Evolutionary conservation across 139 green algal genomes (phyloP).

Genomic region (Nannochloris sp.): DNA sequence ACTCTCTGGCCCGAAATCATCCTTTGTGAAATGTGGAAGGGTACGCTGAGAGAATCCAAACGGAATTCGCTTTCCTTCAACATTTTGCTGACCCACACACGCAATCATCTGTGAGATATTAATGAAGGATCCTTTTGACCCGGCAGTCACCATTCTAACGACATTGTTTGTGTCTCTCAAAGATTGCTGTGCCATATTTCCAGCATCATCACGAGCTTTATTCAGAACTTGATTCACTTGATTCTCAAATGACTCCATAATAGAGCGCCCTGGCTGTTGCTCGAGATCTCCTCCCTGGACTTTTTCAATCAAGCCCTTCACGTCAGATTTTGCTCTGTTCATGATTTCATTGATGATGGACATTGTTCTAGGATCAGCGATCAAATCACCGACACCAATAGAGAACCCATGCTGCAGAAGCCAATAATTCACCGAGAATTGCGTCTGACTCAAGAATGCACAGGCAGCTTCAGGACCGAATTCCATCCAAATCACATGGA

Average conservation of each 20-base stretch:
- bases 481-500: constrained; percentile 95
- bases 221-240: constrained; percentile 86
- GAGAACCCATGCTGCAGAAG: constrained; percentile 89
- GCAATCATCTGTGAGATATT: constrained; percentile 99
- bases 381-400: constrained; percentile 96
- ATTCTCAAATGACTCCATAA: constrained; percentile 94
- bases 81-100: constrained; percentile 99
- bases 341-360: constrained; percentile 88
- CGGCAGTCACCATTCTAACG: constrained; percentile 93
- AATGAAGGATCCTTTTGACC: constrained; percentile 96
- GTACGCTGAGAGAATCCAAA: constrained; percentile 90
- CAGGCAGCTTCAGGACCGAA: constrained; percentile 78
- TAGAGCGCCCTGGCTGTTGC: constrained; percentile 77
- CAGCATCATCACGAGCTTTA: constrained; percentile 88
- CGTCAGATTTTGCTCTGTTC: constrained; percentile 68
- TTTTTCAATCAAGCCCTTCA: constrained; percentile 77
- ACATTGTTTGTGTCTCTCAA: constrained; percentile 95
- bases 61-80: constrained; percentile 98
- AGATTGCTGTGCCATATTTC: constrained; percentile 67
- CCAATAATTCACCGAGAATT: constrained; percentile 94
- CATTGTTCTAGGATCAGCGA: constrained; percentile 89
- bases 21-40: constrained; percentile 93
- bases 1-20: constrained; percentile 92
- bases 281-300: constrained; percentile 80
- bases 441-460: constrained; percentile 62